These are phyloP conservation scores for Isabelozyma pseudorhagii DNA, from an alignment of 805 yeast species.

Conservation along the genomic window DNA sequence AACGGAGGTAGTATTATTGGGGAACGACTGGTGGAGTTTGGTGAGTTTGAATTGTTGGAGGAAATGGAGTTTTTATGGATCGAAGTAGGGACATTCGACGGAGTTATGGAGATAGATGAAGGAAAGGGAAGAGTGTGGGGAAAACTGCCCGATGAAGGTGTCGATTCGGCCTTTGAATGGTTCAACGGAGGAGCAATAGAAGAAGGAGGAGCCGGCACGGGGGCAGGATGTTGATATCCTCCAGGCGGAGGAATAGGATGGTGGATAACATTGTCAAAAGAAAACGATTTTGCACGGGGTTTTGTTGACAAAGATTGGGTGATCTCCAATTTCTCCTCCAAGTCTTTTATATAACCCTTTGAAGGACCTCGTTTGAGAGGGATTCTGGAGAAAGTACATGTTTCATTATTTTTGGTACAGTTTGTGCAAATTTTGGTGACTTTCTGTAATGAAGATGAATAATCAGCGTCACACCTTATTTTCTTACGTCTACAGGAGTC, in stretches of 20 bases:
- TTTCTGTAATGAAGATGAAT: constrained; percentile 39
- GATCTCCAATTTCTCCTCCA: constrained; percentile 33
- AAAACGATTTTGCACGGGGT: neutral
- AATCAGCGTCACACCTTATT: constrained; percentile 65
- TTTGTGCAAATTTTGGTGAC: constrained; percentile 58
- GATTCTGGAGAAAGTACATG: constrained; percentile 64
- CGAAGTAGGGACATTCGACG: neutral
- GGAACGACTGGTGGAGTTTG: constrained; percentile 1
- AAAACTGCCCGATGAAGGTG: neutral
- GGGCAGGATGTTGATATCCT: too few species aligned
- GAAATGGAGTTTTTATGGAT: constrained; percentile 1
- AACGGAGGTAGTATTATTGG: constrained; percentile 32
- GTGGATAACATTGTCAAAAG: neutral
- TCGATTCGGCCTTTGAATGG: neutral
- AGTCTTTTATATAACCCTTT: constrained; percentile 59
- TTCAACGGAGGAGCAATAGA: too few species aligned
- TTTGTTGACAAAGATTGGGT: neutral
- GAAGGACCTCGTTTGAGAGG: constrained; percentile 81
- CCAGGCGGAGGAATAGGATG: neutral
- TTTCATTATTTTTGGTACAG: constrained; percentile 58
- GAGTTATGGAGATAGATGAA: neutral
- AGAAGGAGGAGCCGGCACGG: too few species aligned
- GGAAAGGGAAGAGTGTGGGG: neutral
- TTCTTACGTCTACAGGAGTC: constrained; percentile 77
- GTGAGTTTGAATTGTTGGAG: neutral